Base-by-base conservation (phyloP, 1,284 basidiomycete genomes). In the Sanghuangporus weigelae region DNA sequence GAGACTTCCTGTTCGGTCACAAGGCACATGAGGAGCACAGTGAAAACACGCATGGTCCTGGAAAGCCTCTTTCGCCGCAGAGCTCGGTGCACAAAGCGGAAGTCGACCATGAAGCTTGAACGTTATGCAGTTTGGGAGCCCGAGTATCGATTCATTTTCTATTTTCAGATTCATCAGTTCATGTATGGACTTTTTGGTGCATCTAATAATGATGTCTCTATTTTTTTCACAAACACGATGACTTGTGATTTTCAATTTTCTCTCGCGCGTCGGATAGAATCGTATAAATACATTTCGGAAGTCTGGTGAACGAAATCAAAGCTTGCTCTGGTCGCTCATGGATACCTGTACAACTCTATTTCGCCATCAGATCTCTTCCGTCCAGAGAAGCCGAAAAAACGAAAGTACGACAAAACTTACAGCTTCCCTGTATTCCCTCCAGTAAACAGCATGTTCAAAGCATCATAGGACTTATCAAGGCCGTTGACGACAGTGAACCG, bases 371-470 rank as follows among this genome's bases (percentile, higher is more conserved):
- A n/a, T 53, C 49, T 11, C 35, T 8, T 35, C 40, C 50, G 26
- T n/a, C 7, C 12, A 23, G 48, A 50, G 48, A 19, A 50, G 11
- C 2, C 6, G 42, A 21, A 40, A 57, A 48, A 19, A 49, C 8
- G 36, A 50, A 59, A 46, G 40, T 1, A 42, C 16, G 11, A 14
- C 11, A 19, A 57, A n/a, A 53, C 90, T 70, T 70, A 90, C 86
- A 93, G 75, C 77, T 96, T 95, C 39, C 93, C 93, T 0, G 81
- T 87, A 71, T 95, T 95, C 36, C 82, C 86, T n/a, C 93, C 93
- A 1, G 75, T 83, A 75, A 87, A 95, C 38, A 96, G 77, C 74
- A 92, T 76, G 10, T 81, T 81, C 62, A 95, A 74, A 3, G 88
- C 84, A 12, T 79, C 76, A 0, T 90, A 87, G 35, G 89, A 90